Percentiles rank a stretch among this genome's conserved stretches.
Evolutionary conservation across 495 filamentous ascomycete genomes (phyloP).

Genomic region (Annulohypoxylon stygium): DNA sequence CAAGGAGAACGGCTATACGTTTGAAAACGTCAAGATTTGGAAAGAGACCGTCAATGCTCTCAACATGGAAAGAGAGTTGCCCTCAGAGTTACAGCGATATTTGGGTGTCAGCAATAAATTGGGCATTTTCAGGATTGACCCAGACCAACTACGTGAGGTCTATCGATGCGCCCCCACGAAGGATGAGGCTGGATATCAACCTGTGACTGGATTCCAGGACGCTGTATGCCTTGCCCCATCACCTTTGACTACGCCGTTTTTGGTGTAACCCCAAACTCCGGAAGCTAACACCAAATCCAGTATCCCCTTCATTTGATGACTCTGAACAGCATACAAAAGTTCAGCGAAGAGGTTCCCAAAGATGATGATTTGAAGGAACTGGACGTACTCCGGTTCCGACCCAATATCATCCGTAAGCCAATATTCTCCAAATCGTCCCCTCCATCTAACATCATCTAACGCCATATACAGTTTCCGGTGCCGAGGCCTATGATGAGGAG

Average conservation of each 20-base stretch:
- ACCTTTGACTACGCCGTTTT: not conserved
- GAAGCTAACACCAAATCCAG: slow-evolving; percentile 50
- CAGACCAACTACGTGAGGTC: slow-evolving; percentile 72
- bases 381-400: slow-evolving; percentile 78
- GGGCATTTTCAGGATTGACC: slow-evolving; percentile 79
- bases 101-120: slow-evolving; percentile 74
- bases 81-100: slow-evolving; percentile 67
- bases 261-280: not conserved
- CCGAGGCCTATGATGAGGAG: slow-evolving; percentile 71
- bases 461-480: slow-evolving; percentile 53
- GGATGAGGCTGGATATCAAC: slow-evolving; percentile 78
- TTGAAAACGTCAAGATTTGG: slow-evolving; percentile 81
- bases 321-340: slow-evolving; percentile 77
- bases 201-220: slow-evolving; percentile 85
- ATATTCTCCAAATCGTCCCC: not conserved
- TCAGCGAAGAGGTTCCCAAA: slow-evolving; percentile 68
- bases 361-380: slow-evolving; percentile 61
- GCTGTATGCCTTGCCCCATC: slow-evolving; percentile 64
- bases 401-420: slow-evolving; percentile 79
- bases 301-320: slow-evolving; percentile 89
- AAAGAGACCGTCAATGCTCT: slow-evolving; percentile 76
- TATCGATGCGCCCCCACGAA: slow-evolving; percentile 80
- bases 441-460: slow-evolving; percentile 36
- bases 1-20: slow-evolving; percentile 67
- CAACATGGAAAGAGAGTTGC: slow-evolving; percentile 65